Percentiles rank a stretch among this genome's conserved stretches.
phyloP scores from a whole-genome alignment of 768 basidiomycete species.

The Mycena epipterygia region DNA sequence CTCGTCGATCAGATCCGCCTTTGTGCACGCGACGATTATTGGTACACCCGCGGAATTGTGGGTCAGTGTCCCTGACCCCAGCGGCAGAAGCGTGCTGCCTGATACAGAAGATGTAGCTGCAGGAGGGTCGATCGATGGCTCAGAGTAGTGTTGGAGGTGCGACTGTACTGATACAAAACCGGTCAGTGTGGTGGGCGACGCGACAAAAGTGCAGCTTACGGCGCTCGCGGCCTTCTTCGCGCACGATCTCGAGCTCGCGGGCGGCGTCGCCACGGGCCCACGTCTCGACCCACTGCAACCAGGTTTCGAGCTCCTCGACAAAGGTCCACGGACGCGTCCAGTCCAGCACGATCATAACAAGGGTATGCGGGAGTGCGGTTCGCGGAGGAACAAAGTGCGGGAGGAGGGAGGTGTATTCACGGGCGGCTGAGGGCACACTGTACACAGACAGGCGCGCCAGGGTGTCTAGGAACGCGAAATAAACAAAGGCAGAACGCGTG shows the following conservation, averaged over 20 bases:
- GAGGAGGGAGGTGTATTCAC: constrained; percentile 76
- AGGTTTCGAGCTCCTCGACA: constrained; percentile 84
- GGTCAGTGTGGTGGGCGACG: constrained; percentile 17
- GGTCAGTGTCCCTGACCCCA: constrained; percentile 88
- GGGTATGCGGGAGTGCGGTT: constrained; percentile 74
- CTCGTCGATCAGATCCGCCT: constrained; percentile 94
- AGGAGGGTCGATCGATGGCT: constrained; percentile 78
- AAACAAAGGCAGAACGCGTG: constrained; percentile 1
- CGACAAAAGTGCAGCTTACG: constrained; percentile 61
- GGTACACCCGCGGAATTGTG: constrained; percentile 90
- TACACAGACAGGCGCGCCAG: constrained; percentile 92
- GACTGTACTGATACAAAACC: constrained; percentile 74
- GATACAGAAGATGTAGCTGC: constrained; percentile 73
- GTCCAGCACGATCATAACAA: constrained; percentile 89
- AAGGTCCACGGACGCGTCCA: constrained; percentile 98
- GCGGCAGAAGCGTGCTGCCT: constrained; percentile 76
- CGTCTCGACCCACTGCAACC: constrained; percentile 88
- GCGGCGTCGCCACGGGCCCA: constrained; percentile 82
- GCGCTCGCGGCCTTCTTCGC: constrained; percentile 88
- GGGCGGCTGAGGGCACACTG: constrained; percentile 87
- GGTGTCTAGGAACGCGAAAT: constrained; percentile 68
- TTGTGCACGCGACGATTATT: constrained; percentile 91
- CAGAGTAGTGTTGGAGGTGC: constrained; percentile 90
- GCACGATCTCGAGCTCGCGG: constrained; percentile 78
- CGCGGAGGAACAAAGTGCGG: constrained; percentile 86